A percentile compares a stretch with the other conserved stretches of the same genome.
phyloP scores from a whole-genome alignment of 2,329 filamentous ascomycete species.

The Calycina herbarum region DNA sequence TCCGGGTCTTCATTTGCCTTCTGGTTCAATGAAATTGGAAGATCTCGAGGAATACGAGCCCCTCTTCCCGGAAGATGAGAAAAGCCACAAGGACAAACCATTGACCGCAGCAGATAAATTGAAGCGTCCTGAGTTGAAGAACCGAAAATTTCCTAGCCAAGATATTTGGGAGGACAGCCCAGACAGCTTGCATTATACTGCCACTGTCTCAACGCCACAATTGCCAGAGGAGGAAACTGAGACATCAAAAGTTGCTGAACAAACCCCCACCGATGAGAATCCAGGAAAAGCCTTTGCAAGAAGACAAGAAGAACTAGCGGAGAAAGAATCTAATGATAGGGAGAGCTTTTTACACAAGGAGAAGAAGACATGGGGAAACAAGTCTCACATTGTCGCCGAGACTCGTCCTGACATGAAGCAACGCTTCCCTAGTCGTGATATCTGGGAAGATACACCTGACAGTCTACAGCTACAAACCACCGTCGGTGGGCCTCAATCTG shows the following conservation, averaged over 20 bases:
- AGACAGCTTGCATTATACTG: constrained; percentile 73
- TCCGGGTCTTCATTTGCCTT: constrained; percentile 41
- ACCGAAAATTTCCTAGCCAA: constrained; percentile 83
- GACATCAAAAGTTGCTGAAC: constrained; percentile 9
- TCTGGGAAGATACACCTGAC: constrained; percentile 93
- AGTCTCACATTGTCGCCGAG: constrained; percentile 53
- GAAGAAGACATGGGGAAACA: constrained; percentile 50
- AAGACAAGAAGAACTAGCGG: constrained; percentile 64
- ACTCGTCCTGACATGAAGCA: constrained; percentile 59
- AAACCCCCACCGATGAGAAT: constrained; percentile 42
- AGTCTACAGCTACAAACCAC: constrained; percentile 78
- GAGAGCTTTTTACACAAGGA: constrained; percentile 56
- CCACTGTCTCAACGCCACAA: constrained; percentile 83
- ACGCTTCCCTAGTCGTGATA: constrained; percentile 86
- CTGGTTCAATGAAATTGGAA: constrained; percentile 71
- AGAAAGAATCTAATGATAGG: constrained; percentile 49
- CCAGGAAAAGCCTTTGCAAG: constrained; percentile 66
- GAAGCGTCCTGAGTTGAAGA: constrained; percentile 53
- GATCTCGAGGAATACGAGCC: constrained; percentile 95
- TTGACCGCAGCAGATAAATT: constrained; percentile 55
- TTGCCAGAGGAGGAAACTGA: constrained; percentile 49
- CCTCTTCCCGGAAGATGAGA: constrained; percentile 79
- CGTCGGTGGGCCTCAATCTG: constrained; percentile 57
- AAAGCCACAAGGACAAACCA: constrained; percentile 47
- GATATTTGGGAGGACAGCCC: constrained; percentile 98